Conservation (phyloP, 1,139 yeast genomes). For the Sugiyamaella pinicola region DNA sequence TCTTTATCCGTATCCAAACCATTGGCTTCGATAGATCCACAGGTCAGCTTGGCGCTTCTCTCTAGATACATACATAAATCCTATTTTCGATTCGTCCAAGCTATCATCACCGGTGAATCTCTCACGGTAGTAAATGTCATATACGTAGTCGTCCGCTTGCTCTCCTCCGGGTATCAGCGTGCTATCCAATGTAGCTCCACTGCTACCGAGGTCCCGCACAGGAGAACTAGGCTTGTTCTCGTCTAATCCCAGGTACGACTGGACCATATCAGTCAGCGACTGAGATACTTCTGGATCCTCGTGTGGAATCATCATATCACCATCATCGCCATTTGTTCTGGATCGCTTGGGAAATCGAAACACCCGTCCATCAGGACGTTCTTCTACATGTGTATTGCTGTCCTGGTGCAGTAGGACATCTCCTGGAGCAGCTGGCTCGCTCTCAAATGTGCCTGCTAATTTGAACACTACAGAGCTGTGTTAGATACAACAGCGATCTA, state of each 20-base stretch:
- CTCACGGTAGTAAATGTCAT: constrained; percentile 79
- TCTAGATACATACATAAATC: constrained; percentile 44
- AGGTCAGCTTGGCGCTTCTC: not conserved
- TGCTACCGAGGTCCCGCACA: not conserved
- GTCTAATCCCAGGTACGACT: constrained; percentile 50
- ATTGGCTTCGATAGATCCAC: too few relatives aligned
- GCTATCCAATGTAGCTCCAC: constrained; percentile 14
- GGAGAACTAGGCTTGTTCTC: constrained; percentile 4
- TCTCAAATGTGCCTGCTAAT: constrained; percentile 63
- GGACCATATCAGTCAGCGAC: constrained; percentile 69
- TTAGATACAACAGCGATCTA: not conserved
- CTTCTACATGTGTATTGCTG: constrained; percentile 22
- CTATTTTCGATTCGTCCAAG: constrained; percentile 28
- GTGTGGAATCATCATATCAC: constrained; percentile 30
- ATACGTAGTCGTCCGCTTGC: constrained; percentile 68
- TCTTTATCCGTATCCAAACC: constrained; percentile 1
- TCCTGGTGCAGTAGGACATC: constrained; percentile 32
- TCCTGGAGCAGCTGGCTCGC: constrained; percentile 36
- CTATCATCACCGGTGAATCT: constrained; percentile 34
- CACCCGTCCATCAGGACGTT: constrained; percentile 25
- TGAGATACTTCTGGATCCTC: constrained; percentile 54
- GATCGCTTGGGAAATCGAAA: constrained; percentile 28
- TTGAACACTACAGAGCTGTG: constrained; percentile 52
- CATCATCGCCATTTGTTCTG: constrained; percentile 7
- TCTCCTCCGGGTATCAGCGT: constrained; percentile 11